Conservation (phyloP, 176 grass and related monocot species). For the Eleusine indica region DNA sequence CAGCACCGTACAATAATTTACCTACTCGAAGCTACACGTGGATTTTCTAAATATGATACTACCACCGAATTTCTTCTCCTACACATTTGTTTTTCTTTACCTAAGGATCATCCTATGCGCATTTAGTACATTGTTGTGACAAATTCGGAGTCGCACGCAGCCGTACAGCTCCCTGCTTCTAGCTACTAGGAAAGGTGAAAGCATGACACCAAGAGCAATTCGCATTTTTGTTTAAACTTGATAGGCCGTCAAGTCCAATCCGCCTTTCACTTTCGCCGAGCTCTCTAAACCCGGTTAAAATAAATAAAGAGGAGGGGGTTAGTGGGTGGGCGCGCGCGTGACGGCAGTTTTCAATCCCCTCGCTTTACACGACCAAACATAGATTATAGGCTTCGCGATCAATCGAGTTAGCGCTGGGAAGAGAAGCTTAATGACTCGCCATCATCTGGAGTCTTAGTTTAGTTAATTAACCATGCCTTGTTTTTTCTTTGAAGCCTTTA, state of each 20-base stretch:
- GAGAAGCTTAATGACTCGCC: slow-evolving; percentile 5
- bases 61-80: not conserved
- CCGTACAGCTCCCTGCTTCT: no score
- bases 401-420: not conserved
- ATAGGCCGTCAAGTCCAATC: no score
- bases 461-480: no score
- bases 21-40: not conserved
- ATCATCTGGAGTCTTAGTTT: no score
- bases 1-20: not conserved
- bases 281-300: not conserved
- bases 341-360: not conserved
- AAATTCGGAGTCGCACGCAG: no score
- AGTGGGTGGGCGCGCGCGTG: slow-evolving; percentile 40
- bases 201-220: no score
- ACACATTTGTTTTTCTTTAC: not conserved
- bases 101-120: no score
- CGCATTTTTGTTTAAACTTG: no score
- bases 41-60: not conserved
- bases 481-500: no score
- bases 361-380: slow-evolving; percentile 6
- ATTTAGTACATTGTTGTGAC: no score
- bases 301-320: not conserved
- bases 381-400: not conserved
- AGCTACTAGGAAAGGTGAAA: no score
- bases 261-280: slow-evolving; percentile 20